Conservation (phyloP, 225 moss, liverwort and hornwort genomes). For the Physcomitrellopsis africana region DNA sequence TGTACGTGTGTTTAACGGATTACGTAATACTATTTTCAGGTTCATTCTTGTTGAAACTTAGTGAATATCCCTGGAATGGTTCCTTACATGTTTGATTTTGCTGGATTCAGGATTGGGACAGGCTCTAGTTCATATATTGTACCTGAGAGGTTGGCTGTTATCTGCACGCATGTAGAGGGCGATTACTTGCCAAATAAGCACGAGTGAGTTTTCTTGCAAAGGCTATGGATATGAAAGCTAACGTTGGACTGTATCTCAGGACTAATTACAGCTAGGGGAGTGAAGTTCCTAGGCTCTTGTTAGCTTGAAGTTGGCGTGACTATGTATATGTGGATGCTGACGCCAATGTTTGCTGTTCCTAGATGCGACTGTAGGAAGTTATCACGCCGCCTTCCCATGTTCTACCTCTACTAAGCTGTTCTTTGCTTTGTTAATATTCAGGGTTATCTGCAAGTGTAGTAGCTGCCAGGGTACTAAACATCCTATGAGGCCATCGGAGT, state of each 20-base stretch:
- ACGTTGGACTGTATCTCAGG: constrained; percentile 4
- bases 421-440: constrained; percentile 45
- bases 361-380: not conserved
- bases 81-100: constrained; percentile 26
- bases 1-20: constrained; percentile 1
- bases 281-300: not conserved
- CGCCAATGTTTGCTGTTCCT: constrained; percentile 4
- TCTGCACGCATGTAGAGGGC: constrained; percentile 81
- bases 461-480: constrained; percentile 68
- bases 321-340: constrained; percentile 4
- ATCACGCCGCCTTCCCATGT: not conserved
- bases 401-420: not conserved
- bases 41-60: too few relatives aligned
- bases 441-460: constrained; percentile 89
- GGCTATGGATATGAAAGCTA: constrained; percentile 7
- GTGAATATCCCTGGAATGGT: not conserved
- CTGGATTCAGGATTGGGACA: constrained; percentile 54
- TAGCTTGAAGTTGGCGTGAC: constrained; percentile 23
- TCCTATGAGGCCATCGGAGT: constrained; percentile 94
- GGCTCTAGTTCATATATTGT: constrained; percentile 51
- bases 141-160: constrained; percentile 75
- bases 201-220: constrained; percentile 66
- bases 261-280: not conserved
- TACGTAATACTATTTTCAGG: constrained; percentile 8
- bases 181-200: constrained; percentile 89